A percentile compares a stretch with the other conserved stretches of the same genome.
Evolutionary conservation across 441 rosid genomes (phyloP).

Genomic region (Bruguiera hainesii): DNA sequence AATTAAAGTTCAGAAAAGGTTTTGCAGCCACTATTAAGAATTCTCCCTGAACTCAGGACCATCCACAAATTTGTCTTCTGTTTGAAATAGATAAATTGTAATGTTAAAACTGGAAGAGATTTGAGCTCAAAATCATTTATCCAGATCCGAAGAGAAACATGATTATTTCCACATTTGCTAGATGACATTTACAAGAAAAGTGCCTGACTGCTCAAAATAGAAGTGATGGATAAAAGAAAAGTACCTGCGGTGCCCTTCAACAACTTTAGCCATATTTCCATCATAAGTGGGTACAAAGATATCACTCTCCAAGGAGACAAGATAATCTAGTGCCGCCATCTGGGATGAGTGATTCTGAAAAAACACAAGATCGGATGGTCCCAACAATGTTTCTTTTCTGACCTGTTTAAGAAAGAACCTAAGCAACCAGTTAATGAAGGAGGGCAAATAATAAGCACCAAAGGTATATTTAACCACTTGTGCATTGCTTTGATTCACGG

Average conservation of each 20-base stretch:
- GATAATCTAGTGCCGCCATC: conserved; percentile 95
- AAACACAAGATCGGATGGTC: conserved; percentile 66
- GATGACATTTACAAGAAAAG: background rate
- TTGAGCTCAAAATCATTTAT: conserved; percentile 22
- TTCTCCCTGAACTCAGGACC: conserved; percentile 14
- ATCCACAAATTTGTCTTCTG: conserved; percentile 14
- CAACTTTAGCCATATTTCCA: conserved; percentile 98
- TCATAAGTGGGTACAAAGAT: conserved; percentile 88
- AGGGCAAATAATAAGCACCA: background rate
- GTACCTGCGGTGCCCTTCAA: conserved; percentile 97
- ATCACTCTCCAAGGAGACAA: conserved; percentile 86
- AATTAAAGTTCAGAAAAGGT: background rate
- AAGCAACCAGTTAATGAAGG: conserved; percentile 5
- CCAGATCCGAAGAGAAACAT: conserved; percentile 14
- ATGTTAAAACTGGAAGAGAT: conserved; percentile 15
- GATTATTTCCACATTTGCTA: conserved; percentile 4
- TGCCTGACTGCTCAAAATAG: background rate
- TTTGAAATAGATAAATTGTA: conserved; percentile 6
- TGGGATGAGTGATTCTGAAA: conserved; percentile 94
- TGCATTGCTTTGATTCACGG: conserved; percentile 27
- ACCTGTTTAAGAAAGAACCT: conserved; percentile 48
- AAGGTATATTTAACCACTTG: background rate
- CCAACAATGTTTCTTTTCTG: conserved; percentile 78
- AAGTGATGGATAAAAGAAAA: background rate
- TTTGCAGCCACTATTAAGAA: conserved; percentile 15